Base-by-base conservation (phyloP, 2,329 filamentous ascomycete genomes). In the Macrophomina phaseolina region DNA sequence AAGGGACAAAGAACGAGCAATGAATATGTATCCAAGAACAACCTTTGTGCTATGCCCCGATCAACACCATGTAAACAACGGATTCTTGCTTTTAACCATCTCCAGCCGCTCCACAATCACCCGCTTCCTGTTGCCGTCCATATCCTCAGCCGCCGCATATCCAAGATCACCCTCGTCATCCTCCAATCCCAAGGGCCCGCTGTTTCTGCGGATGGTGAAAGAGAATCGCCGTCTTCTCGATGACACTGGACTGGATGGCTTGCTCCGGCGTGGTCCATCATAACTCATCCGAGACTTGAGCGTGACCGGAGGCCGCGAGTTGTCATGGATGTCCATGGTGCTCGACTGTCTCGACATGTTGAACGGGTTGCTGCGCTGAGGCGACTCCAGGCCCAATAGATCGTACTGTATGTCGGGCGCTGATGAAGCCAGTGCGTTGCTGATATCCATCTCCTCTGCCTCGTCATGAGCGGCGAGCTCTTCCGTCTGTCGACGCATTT, bases 31-130 rank as follows among this genome's bases (percentile, higher is more conserved):
- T 36, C 23, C 36, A 23, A 46, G 11, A 55, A 46, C 16, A 34
- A 46, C 40, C 6, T 36, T 28, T n/a, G 48, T 8, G 14, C 1
- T 30, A n/a, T 18, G 46, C 32, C 8, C 38, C 12, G 5, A 34
- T 78, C 71, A 98, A 83, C 95, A 99, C 92, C 95, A 99, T 52
- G 92, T 97, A 80, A 99, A 99, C 38, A 99, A 93, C 1, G 95
- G 95, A 76, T 97, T 96, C 77, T 91, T 91, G 76, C 90, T 92
- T 85, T 98, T 98, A 69, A 99, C 95, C 68, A 94, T 91, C 83
- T 99, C 95, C 67, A 99, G 81, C 69, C 95, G 86, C 83, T 99
- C 95, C 56, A 99, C 94, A 83, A 99, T 98, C 56, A 99, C 95
- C 80, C 95, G 97, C 73, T 94, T 87, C 77, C 91, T 89, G 74